Conservation (phyloP, 306 rosid genomes). For the Ormosia semicastrata region DNA sequence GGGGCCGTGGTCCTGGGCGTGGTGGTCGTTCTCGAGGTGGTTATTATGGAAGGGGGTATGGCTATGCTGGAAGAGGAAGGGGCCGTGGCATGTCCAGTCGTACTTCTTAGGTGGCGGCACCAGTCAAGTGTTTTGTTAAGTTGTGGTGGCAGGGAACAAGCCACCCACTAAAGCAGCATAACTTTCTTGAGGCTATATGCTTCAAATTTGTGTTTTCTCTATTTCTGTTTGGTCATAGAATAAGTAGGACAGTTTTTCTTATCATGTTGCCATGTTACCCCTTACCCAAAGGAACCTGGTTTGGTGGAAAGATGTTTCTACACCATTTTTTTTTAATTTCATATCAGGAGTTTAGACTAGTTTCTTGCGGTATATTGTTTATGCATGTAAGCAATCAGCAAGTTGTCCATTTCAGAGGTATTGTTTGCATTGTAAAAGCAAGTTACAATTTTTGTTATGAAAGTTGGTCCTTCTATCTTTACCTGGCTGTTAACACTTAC, state of each 20-base stretch:
- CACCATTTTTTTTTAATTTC: slow-evolving; percentile 8
- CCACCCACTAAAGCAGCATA: slow-evolving; percentile 28
- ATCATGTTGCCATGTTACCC: neutral
- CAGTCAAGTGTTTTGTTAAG: neutral
- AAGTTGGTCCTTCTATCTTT: neutral
- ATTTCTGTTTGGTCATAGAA: slow-evolving; percentile 20
- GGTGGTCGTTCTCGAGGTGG: slow-evolving; percentile 49
- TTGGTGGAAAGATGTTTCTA: slow-evolving; percentile 2
- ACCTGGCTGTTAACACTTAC: neutral
- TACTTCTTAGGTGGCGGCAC: slow-evolving; percentile 19
- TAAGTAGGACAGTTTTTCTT: slow-evolving; percentile 30
- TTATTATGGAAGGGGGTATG: slow-evolving; percentile 57
- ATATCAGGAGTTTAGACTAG: slow-evolving; percentile 25
- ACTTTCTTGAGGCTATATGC: slow-evolving; percentile 13
- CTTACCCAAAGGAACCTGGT: slow-evolving; percentile 19
- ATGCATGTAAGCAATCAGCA: slow-evolving; percentile 26
- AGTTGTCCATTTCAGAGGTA: slow-evolving; percentile 4
- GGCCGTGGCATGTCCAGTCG: slow-evolving; percentile 40
- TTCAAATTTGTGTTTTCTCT: slow-evolving; percentile 18
- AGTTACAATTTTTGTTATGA: slow-evolving; percentile 5
- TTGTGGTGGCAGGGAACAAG: slow-evolving; percentile 21
- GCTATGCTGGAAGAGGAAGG: slow-evolving; percentile 48
- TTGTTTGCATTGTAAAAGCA: slow-evolving; percentile 42
- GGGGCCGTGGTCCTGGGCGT: slow-evolving; percentile 46
- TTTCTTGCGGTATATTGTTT: slow-evolving; percentile 29